phyloP scores from a whole-genome alignment of 73 alveolate genomes.

The Blepharisma stoltei region DNA sequence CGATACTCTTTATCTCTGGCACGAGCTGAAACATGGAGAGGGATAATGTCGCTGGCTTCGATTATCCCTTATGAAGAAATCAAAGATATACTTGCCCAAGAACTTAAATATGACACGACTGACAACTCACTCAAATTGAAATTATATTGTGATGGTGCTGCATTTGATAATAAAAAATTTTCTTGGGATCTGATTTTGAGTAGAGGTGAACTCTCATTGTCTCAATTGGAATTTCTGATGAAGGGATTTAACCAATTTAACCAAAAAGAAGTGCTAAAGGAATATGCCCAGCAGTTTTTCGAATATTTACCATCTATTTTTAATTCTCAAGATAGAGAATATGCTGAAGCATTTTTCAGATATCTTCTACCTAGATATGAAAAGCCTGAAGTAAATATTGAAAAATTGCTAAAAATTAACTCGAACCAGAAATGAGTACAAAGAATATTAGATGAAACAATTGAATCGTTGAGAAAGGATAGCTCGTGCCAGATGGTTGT shows the following conservation, averaged over 20 bases:
- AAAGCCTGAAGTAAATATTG: background rate
- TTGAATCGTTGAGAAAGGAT: no score
- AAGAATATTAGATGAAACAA: no score
- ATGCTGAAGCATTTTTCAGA: constrained; percentile 6
- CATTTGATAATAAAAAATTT: background rate
- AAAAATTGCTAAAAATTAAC: no score
- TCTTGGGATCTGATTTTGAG: background rate
- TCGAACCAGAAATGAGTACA: no score
- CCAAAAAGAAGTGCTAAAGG: background rate
- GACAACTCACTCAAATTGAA: background rate
- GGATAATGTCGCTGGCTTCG: background rate
- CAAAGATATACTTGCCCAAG: constrained; percentile 1
- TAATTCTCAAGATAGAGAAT: background rate
- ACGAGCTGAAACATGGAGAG: constrained; percentile 25
- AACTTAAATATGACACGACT: constrained; percentile 10
- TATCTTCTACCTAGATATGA: background rate
- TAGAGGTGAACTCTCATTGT: background rate
- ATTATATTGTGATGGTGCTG: background rate
- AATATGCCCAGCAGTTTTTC: background rate
- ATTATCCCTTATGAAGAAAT: background rate
- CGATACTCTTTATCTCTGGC: constrained; percentile 9
- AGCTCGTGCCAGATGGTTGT: no score
- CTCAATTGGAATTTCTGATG: constrained; percentile 9
- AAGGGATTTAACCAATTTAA: background rate
- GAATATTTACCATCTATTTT: background rate